phyloP scores from a whole-genome alignment of 139 green algal genomes.

The Picochlorum costavermella region DNA sequence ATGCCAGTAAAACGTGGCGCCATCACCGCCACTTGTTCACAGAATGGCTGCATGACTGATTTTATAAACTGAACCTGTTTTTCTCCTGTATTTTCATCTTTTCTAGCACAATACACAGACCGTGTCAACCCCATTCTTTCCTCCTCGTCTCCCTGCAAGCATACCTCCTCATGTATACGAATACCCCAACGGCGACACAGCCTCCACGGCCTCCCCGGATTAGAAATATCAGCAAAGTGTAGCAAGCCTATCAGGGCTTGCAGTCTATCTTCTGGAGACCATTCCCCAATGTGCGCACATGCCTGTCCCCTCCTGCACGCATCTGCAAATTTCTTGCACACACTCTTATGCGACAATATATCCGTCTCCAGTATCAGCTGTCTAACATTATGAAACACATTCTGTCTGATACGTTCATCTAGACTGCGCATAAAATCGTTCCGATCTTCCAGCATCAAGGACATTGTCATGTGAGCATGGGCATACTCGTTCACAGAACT shows the following conservation, averaged over 20 bases:
- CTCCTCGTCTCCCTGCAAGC: slow-evolving; percentile 53
- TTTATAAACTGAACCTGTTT: slow-evolving; percentile 58
- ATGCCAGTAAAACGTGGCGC: slow-evolving; percentile 25
- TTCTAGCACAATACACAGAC: slow-evolving; percentile 55
- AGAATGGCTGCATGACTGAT: slow-evolving; percentile 33
- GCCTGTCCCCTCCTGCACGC: slow-evolving; percentile 15
- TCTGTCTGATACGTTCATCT: slow-evolving; percentile 18
- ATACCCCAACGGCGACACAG: slow-evolving; percentile 30
- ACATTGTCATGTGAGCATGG: slow-evolving; percentile 28
- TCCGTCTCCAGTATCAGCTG: slow-evolving; percentile 56
- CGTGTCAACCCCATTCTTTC: slow-evolving; percentile 40
- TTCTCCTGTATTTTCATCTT: slow-evolving; percentile 46
- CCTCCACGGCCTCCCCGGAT: slow-evolving; percentile 38
- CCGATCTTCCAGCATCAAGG: slow-evolving; percentile 32
- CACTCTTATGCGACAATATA: slow-evolving; percentile 32
- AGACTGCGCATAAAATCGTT: slow-evolving; percentile 29
- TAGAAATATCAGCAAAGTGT: slow-evolving; percentile 58
- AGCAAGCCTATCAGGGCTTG: slow-evolving; percentile 41
- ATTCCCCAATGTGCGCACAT: slow-evolving; percentile 18
- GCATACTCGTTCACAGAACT: neutral
- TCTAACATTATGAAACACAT: slow-evolving; percentile 31
- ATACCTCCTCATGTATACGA: slow-evolving; percentile 40
- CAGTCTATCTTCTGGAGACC: slow-evolving; percentile 22
- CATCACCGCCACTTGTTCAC: slow-evolving; percentile 22
- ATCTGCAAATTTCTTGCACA: slow-evolving; percentile 29